phyloP scores from a whole-genome alignment of 306 rosid genomes.

The Medicago arabica region DNA sequence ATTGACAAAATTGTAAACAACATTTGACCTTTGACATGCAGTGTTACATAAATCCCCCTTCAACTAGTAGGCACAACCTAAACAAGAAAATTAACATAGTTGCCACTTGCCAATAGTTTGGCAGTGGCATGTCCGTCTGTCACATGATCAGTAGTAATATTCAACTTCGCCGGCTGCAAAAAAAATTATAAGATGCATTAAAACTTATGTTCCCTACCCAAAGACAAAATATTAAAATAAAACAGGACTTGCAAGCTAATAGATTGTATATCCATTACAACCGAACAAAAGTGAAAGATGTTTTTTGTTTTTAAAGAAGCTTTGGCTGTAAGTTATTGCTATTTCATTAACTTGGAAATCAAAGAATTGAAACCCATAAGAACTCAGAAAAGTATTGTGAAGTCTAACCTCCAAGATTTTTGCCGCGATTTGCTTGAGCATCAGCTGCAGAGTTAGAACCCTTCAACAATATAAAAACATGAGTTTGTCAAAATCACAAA shows the following conservation, averaged over 20 bases:
- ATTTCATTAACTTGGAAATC: not conserved
- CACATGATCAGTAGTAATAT: not conserved
- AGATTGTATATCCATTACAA: not conserved
- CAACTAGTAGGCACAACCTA: not conserved
- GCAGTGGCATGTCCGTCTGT: not conserved
- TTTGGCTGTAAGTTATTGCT: slow-evolving; percentile 9
- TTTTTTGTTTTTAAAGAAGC: not conserved
- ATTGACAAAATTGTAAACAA: not conserved
- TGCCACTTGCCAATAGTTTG: not conserved
- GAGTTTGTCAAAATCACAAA: slow-evolving; percentile 10
- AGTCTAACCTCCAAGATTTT: slow-evolving; percentile 63
- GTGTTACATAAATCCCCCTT: not conserved
- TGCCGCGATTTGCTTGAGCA: slow-evolving; percentile 72
- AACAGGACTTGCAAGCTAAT: too few relatives aligned
- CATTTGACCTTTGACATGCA: not conserved
- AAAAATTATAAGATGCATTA: not conserved
- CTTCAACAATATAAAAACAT: slow-evolving; percentile 43
- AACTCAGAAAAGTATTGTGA: slow-evolving; percentile 23
- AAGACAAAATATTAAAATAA: too few relatives aligned
- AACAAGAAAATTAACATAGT: slow-evolving; percentile 5
- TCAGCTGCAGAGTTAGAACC: slow-evolving; percentile 81
- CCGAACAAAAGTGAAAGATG: not conserved
- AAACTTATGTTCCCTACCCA: too few relatives aligned
- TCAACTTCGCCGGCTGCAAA: slow-evolving; percentile 6
- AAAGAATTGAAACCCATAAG: not conserved